These are phyloP conservation scores for Penicillium chermesinum DNA, from an alignment of 495 filamentous ascomycete genomes.

Conservation along the genomic window DNA sequence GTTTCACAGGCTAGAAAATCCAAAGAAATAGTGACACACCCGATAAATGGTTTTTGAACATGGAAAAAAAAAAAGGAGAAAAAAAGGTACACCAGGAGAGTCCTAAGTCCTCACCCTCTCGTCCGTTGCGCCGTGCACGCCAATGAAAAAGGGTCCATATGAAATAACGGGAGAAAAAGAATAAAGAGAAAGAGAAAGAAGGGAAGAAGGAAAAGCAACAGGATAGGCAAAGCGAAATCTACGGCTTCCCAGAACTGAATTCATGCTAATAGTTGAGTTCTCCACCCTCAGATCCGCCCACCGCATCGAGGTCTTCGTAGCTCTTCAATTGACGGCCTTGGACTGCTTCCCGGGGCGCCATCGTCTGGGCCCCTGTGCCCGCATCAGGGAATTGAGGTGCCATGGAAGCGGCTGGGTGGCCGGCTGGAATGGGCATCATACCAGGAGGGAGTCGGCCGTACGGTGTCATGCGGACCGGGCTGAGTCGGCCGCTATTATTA, in stretches of 20 bases:
- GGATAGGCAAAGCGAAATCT: not conserved
- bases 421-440: conserved; percentile 32
- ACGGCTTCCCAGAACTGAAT: conserved; percentile 2
- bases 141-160: too few species aligned
- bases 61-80: too few species aligned
- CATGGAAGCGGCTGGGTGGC: conserved; percentile 40
- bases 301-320: conserved; percentile 94
- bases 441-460: conserved; percentile 35
- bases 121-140: not conserved
- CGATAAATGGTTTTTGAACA: not conserved
- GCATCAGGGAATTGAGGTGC: conserved; percentile 45
- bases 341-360: conserved; percentile 79
- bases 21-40: not conserved
- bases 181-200: not conserved
- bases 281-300: conserved; percentile 47
- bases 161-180: not conserved
- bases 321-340: conserved; percentile 88
- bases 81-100: not conserved
- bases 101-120: not conserved
- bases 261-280: conserved; percentile 56
- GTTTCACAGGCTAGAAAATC: not conserved
- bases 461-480: conserved; percentile 35
- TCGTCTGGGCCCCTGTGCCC: conserved; percentile 60
- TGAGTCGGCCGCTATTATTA: conserved; percentile 32
- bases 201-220: conserved; percentile 3